These are phyloP conservation scores for Candida boleticola DNA, from an alignment of 805 yeast species.

Conservation along the genomic window DNA sequence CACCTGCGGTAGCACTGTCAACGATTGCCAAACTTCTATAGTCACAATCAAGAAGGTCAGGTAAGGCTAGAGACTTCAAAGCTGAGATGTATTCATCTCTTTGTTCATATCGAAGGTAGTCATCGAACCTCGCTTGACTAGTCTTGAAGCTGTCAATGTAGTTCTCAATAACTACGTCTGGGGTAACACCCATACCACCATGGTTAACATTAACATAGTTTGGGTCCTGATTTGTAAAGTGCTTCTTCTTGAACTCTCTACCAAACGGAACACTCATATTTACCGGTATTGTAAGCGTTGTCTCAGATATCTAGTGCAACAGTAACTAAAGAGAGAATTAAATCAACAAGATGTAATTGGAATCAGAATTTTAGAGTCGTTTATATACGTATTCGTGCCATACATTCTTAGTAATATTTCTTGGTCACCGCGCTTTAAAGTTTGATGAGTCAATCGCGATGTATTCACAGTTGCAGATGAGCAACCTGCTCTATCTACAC, in stretches of 20 bases:
- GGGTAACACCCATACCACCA: conserved; percentile 62
- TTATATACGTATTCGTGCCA: no score
- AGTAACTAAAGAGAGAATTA: no score
- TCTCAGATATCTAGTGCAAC: no score
- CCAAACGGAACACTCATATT: conserved; percentile 41
- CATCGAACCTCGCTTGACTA: conserved; percentile 46
- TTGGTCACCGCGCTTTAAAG: no score
- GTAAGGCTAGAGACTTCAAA: conserved; percentile 31
- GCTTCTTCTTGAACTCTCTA: conserved; percentile 42
- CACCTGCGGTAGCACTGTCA: conserved; percentile 59
- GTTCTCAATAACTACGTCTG: conserved; percentile 44
- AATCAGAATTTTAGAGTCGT: no score
- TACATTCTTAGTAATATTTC: no score
- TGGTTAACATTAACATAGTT: conserved; percentile 54
- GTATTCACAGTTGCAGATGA: no score
- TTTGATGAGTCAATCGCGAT: no score
- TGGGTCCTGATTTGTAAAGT: conserved; percentile 43
- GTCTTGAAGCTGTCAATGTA: conserved; percentile 23
- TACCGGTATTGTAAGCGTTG: no score
- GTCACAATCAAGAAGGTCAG: conserved; percentile 44
- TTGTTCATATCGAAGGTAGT: conserved; percentile 29
- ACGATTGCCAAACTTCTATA: conserved; percentile 50
- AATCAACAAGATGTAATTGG: no score
- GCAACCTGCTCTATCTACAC: no score
- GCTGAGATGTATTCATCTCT: conserved; percentile 28